Evolutionary conservation across 257 asterid species (phyloP).

Genomic region (Solanum pimpinellifolium): DNA sequence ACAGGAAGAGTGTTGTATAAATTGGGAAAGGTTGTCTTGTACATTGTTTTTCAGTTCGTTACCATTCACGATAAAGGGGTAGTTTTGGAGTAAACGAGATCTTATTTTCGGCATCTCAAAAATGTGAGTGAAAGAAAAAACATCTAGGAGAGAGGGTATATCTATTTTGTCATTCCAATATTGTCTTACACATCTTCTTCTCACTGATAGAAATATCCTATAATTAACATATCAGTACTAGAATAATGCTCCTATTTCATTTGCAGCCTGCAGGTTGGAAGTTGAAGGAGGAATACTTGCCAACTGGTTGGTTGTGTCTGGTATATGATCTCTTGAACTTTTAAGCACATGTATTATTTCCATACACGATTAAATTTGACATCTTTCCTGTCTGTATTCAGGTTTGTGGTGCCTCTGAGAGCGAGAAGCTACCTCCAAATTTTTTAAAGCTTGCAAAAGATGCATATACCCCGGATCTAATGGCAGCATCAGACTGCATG

Average conservation of each 20-base stretch:
- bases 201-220: neutral
- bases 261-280: conserved; percentile 96
- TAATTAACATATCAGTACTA: neutral
- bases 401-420: conserved; percentile 98
- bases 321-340: conserved; percentile 34
- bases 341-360: neutral
- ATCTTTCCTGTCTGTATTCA: conserved; percentile 14
- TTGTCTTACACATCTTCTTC: neutral
- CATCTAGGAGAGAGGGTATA: neutral
- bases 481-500: conserved; percentile 99
- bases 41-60: neutral
- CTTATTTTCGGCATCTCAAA: neutral
- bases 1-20: neutral
- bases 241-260: neutral
- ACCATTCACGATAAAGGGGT: neutral
- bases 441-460: conserved; percentile 80
- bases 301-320: conserved; percentile 95
- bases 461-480: conserved; percentile 84
- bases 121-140: neutral
- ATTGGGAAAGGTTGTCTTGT: neutral
- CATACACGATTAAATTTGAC: neutral
- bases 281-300: conserved; percentile 83
- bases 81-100: neutral
- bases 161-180: neutral
- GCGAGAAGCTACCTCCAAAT: conserved; percentile 71